Evolutionary conservation across 768 basidiomycete species (phyloP), one percentile per base, ranked within the genome.

Genomic region (Cyathus striatus): DNA sequence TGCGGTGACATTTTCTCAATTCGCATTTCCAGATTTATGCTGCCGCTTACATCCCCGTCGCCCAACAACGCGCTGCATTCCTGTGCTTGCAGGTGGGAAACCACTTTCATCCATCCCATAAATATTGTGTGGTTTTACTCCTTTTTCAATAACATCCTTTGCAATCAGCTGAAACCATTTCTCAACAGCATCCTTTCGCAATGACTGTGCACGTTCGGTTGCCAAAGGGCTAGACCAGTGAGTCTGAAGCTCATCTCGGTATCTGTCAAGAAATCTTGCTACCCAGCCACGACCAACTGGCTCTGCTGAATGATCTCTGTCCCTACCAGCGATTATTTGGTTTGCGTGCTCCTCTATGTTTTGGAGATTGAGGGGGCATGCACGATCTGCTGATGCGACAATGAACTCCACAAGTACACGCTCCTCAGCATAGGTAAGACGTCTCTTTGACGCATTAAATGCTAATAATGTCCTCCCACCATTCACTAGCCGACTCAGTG

Each of bases 31-130:
- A 43, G 60, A 59, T 38, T 57, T 55, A 42, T 65, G 59, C 49
- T 67, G 65, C 3, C 50, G 52, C 36, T 56, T 56, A 10, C 51
- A 54, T 6, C 54, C 56, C 27, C 44, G 39, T 3, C 41, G 45
- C 1, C 60, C 55, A 24, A 62, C 45, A 0, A 65, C 61, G 12
- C 52, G 36, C 37, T 63, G 51, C 7, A 42, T 54, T 1, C 62
- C 61, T 12, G 3, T 1, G 35, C 49, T 43, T 1, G 27, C 9
- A 9, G 20, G 12, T 26, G 52, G 54, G 22, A 65, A 57, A 0
- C 66, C 62, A 44, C 50, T 60, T 47, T 69, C 59, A 38, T 69
- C 66, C 59, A 64, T 63, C 4, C 59, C 54, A 43, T 62, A 67
- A 10, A 57, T 57, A 30, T 52, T 47, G 5, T 58, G 43, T 1